Evolutionary conservation across 2,329 filamentous ascomycete genomes (phyloP).

Genomic region (Phialophora chinensis): DNA sequence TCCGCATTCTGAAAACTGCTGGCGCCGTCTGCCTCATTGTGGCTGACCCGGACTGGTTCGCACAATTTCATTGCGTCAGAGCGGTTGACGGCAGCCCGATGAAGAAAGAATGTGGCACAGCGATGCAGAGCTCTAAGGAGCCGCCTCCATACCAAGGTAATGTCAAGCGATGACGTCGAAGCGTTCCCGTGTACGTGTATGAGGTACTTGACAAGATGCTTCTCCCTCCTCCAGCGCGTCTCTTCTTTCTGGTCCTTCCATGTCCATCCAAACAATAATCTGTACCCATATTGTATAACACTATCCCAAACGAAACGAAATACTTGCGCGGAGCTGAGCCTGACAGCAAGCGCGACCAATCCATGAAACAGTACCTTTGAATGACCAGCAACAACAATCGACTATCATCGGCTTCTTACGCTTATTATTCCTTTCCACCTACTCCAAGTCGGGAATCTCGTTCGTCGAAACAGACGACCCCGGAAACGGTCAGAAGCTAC

Average conservation of each 20-base stretch:
- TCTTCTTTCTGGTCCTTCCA: not conserved
- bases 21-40: not conserved
- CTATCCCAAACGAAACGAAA: not conserved
- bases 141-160: not conserved
- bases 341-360: slow-evolving; percentile 20
- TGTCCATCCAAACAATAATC: slow-evolving; percentile 4
- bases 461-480: slow-evolving; percentile 30
- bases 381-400: slow-evolving; percentile 39
- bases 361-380: slow-evolving; percentile 27
- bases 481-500: slow-evolving; percentile 35
- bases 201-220: not conserved
- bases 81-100: not conserved
- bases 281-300: slow-evolving; percentile 4
- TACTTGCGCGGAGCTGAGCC: slow-evolving; percentile 6
- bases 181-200: not conserved
- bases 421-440: slow-evolving; percentile 39
- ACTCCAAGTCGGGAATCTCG: slow-evolving; percentile 34
- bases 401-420: slow-evolving; percentile 40
- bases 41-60: not conserved
- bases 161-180: not conserved
- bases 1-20: not conserved
- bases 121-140: not conserved
- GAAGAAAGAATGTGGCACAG: not conserved
- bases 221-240: not conserved
- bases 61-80: not conserved